phyloP scores from a whole-genome alignment of 768 basidiomycete genomes.

The Leccinum longicurvipes region DNA sequence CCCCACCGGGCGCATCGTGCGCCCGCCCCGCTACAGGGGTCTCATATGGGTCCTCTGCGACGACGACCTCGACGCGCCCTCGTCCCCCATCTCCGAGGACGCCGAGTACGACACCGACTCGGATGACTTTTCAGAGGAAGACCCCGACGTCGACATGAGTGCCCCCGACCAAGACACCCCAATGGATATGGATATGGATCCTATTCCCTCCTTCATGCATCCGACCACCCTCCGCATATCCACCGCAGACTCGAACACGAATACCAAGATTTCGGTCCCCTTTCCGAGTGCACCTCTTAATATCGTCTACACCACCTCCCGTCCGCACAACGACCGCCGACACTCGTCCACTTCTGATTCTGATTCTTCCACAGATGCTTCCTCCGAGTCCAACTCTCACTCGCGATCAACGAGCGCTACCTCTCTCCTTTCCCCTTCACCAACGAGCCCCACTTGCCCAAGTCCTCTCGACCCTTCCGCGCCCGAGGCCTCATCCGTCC shows the following conservation, averaged over 20 bases:
- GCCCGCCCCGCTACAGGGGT: slow-evolving; percentile 57
- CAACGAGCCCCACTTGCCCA: slow-evolving; percentile 13
- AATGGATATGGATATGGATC: slow-evolving; percentile 32
- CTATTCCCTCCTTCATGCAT: slow-evolving; percentile 35
- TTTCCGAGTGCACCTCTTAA: slow-evolving; percentile 14
- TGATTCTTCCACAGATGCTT: slow-evolving; percentile 24
- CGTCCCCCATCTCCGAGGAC: slow-evolving; percentile 20
- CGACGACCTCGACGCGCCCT: slow-evolving; percentile 48
- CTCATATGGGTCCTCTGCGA: slow-evolving; percentile 82
- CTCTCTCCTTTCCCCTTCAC: slow-evolving; percentile 32
- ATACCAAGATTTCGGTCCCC: slow-evolving; percentile 8
- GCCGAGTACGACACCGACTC: slow-evolving; percentile 31
- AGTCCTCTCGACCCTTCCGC: not conserved
- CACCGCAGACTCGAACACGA: slow-evolving; percentile 14
- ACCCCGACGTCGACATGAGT: slow-evolving; percentile 28
- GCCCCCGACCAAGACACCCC: slow-evolving; percentile 26
- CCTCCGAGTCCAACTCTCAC: slow-evolving; percentile 21
- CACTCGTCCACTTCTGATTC: slow-evolving; percentile 28
- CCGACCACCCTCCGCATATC: slow-evolving; percentile 35
- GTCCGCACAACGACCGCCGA: slow-evolving; percentile 26
- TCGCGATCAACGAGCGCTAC: slow-evolving; percentile 26
- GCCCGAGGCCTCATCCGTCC: slow-evolving; percentile 1
- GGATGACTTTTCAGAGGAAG: slow-evolving; percentile 27
- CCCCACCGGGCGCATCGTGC: no score
- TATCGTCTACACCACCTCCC: slow-evolving; percentile 3